These are phyloP conservation scores for Coprinopsis marcescibilis DNA, from an alignment of 768 basidiomycete species.

Conservation along the genomic window DNA sequence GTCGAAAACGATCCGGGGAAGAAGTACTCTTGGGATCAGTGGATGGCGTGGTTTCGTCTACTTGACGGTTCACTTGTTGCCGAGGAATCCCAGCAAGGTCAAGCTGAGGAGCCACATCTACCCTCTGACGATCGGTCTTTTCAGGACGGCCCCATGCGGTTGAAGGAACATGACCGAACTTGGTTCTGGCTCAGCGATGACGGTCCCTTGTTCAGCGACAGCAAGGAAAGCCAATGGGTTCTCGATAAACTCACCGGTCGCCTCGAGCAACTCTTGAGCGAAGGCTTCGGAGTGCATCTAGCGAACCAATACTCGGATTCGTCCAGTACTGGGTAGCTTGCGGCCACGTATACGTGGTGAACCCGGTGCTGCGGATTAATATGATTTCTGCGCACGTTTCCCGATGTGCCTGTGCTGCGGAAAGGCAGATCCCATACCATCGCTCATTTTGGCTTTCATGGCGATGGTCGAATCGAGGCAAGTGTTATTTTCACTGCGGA, in stretches of 20 bases:
- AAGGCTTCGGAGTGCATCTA: no score
- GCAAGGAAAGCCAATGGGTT: conserved; percentile 34
- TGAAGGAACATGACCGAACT: conserved; percentile 11
- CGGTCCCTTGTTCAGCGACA: conserved; percentile 32
- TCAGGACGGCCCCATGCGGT: neutral
- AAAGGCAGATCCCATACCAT: no score
- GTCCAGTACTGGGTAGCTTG: no score
- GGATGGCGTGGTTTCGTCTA: conserved; percentile 28
- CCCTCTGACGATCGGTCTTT: neutral
- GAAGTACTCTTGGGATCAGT: conserved; percentile 33
- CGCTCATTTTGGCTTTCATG: no score
- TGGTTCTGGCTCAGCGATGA: conserved; percentile 36
- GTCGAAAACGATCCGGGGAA: conserved; percentile 19
- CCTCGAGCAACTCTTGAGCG: conserved; percentile 28
- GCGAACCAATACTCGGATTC: no score
- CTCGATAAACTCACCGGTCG: conserved; percentile 27
- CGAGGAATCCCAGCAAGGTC: neutral
- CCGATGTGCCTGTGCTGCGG: no score
- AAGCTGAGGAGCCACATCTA: conserved; percentile 7
- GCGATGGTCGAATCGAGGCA: no score
- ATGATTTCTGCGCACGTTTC: no score
- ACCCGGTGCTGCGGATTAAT: no score
- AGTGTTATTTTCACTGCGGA: no score
- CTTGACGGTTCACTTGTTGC: conserved; percentile 16
- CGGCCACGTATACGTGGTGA: no score